These are phyloP conservation scores for Elsinoe ampelina DNA, from an alignment of 2,329 filamentous ascomycete genomes.

Conservation along the genomic window DNA sequence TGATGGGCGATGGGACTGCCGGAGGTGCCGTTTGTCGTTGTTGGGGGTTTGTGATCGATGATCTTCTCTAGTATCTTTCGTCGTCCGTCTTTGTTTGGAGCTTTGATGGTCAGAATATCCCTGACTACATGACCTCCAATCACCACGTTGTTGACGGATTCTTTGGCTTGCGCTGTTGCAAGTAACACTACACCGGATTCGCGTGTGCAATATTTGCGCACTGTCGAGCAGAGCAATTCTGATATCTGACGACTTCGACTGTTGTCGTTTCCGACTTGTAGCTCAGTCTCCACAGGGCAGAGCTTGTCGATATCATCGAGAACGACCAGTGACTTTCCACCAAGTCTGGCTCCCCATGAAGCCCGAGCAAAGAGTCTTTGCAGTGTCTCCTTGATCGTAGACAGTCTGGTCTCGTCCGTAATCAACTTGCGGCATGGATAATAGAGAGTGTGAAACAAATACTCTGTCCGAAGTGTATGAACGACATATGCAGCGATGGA, in stretches of 20 bases:
- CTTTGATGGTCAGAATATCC: constrained; percentile 81
- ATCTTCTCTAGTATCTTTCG: constrained; percentile 76
- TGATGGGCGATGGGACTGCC: constrained; percentile 1
- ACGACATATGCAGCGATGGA: constrained; percentile 68
- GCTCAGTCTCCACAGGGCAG: constrained; percentile 85
- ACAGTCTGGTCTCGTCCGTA: constrained; percentile 81
- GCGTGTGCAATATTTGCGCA: constrained; percentile 71
- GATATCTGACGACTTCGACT: constrained; percentile 85
- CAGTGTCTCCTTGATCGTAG: constrained; percentile 82
- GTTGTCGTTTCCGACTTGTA: constrained; percentile 90
- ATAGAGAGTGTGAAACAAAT: constrained; percentile 74
- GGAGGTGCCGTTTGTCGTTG: constrained; percentile 16
- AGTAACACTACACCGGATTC: constrained; percentile 77
- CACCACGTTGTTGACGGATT: constrained; percentile 80
- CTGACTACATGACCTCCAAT: constrained; percentile 86
- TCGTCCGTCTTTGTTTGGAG: constrained; percentile 84
- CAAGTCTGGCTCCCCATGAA: constrained; percentile 80
- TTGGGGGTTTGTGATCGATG: constrained; percentile 41
- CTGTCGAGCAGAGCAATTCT: constrained; percentile 74
- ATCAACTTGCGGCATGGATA: constrained; percentile 80
- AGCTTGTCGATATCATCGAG: constrained; percentile 89
- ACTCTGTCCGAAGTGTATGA: constrained; percentile 59
- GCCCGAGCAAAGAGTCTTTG: constrained; percentile 78
- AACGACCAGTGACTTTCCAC: constrained; percentile 74
- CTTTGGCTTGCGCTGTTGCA: constrained; percentile 86